phyloP scores from a whole-genome alignment of 2,329 filamentous ascomycete genomes.

The Penicillium digitatum region DNA sequence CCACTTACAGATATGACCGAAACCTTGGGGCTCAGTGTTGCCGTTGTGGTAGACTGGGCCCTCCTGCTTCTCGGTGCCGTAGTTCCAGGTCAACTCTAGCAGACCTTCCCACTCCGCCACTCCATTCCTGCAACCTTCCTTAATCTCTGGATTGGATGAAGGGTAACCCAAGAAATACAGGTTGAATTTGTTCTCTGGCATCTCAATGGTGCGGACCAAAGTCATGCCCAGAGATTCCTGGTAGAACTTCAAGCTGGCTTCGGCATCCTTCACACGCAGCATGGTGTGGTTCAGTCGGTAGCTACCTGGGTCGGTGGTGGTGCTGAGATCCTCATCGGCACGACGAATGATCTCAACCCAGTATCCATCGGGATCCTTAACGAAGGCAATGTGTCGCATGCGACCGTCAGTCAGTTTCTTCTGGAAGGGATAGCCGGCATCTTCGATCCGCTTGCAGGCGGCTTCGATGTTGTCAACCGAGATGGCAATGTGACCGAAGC shows the following conservation, averaged over 20 bases:
- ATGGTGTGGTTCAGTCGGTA: conserved; percentile 71
- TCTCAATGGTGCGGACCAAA: conserved; percentile 69
- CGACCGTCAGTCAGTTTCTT: conserved; percentile 88
- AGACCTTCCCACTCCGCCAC: conserved; percentile 72
- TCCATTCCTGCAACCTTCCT: conserved; percentile 51
- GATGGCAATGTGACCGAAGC: conserved; percentile 83
- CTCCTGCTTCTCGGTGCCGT: conserved; percentile 70
- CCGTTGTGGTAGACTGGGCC: conserved; percentile 87
- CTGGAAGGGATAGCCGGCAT: conserved; percentile 88
- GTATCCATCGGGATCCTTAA: conserved; percentile 79
- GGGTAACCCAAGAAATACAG: conserved; percentile 89
- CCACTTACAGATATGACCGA: conserved; percentile 80
- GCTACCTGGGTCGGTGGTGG: conserved; percentile 66
- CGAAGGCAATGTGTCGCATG: conserved; percentile 87
- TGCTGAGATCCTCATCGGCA: conserved; percentile 68
- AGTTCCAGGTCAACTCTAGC: conserved; percentile 84
- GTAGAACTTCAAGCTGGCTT: conserved; percentile 74
- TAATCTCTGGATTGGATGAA: conserved; percentile 51
- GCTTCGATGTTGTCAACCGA: conserved; percentile 80
- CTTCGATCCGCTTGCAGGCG: conserved; percentile 82
- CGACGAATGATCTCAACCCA: conserved; percentile 62
- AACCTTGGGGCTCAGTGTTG: conserved; percentile 86
- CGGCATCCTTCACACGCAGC: conserved; percentile 82
- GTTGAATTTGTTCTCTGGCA: conserved; percentile 69
- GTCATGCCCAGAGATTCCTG: conserved; percentile 87